Evolutionary conservation across 345 rosid species (phyloP).

Genomic region (Passiflora organensis): DNA sequence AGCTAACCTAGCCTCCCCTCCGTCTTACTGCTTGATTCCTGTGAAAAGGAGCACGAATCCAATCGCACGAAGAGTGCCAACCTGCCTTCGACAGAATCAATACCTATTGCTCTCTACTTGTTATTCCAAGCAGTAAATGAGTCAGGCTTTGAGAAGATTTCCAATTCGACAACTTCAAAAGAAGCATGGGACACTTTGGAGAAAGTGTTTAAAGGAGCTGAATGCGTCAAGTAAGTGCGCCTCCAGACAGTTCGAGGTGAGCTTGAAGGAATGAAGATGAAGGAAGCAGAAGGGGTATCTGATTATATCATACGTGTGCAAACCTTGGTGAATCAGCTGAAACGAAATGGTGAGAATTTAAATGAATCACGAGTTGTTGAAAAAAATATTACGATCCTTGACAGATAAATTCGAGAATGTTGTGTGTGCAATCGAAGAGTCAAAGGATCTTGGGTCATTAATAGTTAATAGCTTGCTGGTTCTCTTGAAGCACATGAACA

Average conservation of each 20-base stretch:
- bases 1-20: too few relatives aligned
- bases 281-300: slow-evolving; percentile 4
- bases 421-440: slow-evolving; percentile 9
- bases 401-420: slow-evolving; percentile 20
- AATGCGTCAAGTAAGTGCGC: slow-evolving; percentile 4
- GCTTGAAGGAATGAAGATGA: slow-evolving; percentile 7
- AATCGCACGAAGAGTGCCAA: too few relatives aligned
- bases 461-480: slow-evolving; percentile 2
- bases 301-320: too few relatives aligned
- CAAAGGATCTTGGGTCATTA: slow-evolving; percentile 1
- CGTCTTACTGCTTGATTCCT: too few relatives aligned
- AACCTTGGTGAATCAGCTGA: too few relatives aligned
- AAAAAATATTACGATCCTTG: too few relatives aligned
- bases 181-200: too few relatives aligned
- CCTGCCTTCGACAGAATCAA: slow-evolving; percentile 2
- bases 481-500: slow-evolving; percentile 10
- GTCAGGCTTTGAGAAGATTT: slow-evolving; percentile 4
- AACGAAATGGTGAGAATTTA: too few relatives aligned
- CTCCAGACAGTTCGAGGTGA: slow-evolving; percentile 9
- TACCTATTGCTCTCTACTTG: not conserved
- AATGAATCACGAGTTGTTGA: too few relatives aligned
- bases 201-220: slow-evolving; percentile 1
- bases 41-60: not conserved
- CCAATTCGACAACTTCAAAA: not conserved
- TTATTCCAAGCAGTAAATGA: slow-evolving; percentile 6